Conservation (phyloP, 192 early-diverging fungal species). For the Podila clonocystis region DNA sequence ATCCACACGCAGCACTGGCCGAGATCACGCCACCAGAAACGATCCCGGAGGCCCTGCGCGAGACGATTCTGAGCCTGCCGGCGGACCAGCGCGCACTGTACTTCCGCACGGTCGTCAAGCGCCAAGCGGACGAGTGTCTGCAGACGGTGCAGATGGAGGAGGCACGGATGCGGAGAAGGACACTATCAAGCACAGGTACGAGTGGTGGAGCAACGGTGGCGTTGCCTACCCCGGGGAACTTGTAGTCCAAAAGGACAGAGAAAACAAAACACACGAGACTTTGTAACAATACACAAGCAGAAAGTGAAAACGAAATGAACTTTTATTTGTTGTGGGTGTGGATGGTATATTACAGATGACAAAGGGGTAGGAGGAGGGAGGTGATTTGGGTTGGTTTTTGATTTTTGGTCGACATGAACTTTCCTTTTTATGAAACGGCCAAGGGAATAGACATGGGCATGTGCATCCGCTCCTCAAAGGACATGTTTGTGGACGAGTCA, state of each 20-base stretch:
- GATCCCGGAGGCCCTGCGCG: slow-evolving; percentile 15
- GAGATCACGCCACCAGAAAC: not conserved
- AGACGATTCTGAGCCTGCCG: slow-evolving; percentile 17
- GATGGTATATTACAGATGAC: not conserved
- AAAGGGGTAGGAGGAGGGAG: too few relatives aligned
- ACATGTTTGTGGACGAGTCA: not conserved
- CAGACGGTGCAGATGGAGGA: too few relatives aligned
- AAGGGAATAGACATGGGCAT: not conserved
- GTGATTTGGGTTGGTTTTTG: too few relatives aligned
- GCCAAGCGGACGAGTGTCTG: slow-evolving; percentile 29
- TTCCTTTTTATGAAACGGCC: not conserved
- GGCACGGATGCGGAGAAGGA: too few relatives aligned
- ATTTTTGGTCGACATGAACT: too few relatives aligned
- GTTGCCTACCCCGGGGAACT: too few relatives aligned
- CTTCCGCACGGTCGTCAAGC: slow-evolving; percentile 31
- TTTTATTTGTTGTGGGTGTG: not conserved
- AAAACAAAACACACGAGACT: too few relatives aligned
- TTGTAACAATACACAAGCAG: not conserved
- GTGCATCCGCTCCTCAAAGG: not conserved
- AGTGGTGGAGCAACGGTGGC: too few relatives aligned
- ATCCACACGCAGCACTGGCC: not conserved
- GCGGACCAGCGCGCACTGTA: slow-evolving; percentile 28
- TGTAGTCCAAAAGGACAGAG: too few relatives aligned
- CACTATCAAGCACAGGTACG: too few relatives aligned
- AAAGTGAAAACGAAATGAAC: not conserved